Conservation (phyloP, 495 filamentous ascomycete species). For the Melanomma pulvis-pyrius region DNA sequence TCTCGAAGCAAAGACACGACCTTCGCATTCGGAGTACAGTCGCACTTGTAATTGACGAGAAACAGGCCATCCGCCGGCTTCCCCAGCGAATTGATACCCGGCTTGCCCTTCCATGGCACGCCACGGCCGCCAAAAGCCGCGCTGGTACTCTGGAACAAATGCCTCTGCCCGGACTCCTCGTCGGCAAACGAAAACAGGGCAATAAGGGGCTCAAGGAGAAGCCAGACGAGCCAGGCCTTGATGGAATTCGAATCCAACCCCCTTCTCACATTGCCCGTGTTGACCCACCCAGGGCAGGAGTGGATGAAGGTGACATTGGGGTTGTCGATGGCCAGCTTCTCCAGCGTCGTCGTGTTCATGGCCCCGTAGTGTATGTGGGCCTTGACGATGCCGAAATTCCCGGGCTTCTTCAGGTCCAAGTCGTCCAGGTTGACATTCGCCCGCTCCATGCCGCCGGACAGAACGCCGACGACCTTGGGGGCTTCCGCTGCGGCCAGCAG, state of each 20-base stretch:
- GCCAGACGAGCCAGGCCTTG: neutral
- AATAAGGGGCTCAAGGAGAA: constrained; percentile 1
- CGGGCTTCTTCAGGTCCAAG: constrained; percentile 44
- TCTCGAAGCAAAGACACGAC: neutral
- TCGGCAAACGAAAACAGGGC: neutral
- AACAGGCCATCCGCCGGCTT: neutral
- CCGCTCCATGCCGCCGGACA: constrained; percentile 43
- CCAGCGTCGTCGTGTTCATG: constrained; percentile 32
- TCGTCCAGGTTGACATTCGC: constrained; percentile 41
- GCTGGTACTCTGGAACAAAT: constrained; percentile 2
- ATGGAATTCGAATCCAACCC: neutral
- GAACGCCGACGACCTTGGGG: constrained; percentile 43
- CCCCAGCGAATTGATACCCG: neutral
- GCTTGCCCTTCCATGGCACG: neutral
- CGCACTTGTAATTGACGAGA: neutral
- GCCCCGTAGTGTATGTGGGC: constrained; percentile 30
- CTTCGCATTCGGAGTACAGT: neutral
- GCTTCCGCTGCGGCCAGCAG: constrained; percentile 36
- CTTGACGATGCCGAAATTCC: constrained; percentile 38
- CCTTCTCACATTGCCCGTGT: constrained; percentile 37
- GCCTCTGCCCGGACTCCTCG: neutral
- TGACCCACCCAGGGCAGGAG: constrained; percentile 45
- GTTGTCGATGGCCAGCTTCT: constrained; percentile 39
- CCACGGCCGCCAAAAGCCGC: constrained; percentile 1
- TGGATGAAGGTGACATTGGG: constrained; percentile 47